These are phyloP conservation scores for Penicillium expansum DNA, from an alignment of 2,329 filamentous ascomycete genomes.

Conservation along the genomic window DNA sequence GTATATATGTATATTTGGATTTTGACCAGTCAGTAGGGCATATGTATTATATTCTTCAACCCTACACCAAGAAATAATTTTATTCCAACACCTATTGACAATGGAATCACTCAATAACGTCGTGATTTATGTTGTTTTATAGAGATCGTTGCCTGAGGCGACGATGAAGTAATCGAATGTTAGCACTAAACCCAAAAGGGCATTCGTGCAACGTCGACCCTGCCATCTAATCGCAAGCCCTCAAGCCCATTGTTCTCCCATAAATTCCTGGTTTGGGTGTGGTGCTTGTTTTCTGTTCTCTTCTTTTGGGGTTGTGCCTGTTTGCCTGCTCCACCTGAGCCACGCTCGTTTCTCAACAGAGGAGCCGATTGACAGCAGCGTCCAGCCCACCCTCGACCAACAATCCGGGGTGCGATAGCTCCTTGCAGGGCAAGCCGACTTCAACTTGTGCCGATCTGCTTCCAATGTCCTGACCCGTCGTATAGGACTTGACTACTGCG, in stretches of 20 bases:
- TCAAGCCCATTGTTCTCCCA: constrained; percentile 7
- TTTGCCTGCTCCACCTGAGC: constrained; percentile 4
- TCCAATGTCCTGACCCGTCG: constrained; percentile 11
- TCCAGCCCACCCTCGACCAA: constrained; percentile 7
- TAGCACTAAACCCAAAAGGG: constrained; percentile 18
- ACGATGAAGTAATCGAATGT: constrained; percentile 12
- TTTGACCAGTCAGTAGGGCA: too few species aligned
- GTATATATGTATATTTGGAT: too few species aligned
- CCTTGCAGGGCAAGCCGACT: constrained; percentile 1
- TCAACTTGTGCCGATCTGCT: not conserved
- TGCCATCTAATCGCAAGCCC: constrained; percentile 12
- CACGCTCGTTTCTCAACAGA: constrained; percentile 9
- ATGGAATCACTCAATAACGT: not conserved
- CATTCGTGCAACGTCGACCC: constrained; percentile 17
- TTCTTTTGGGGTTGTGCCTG: constrained; percentile 5
- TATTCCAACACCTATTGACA: too few species aligned
- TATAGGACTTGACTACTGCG: constrained; percentile 6
- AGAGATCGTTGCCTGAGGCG: constrained; percentile 5
- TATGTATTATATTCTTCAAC: too few species aligned
- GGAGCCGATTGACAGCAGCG: constrained; percentile 1
- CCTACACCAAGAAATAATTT: too few species aligned
- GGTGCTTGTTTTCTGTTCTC: constrained; percentile 10
- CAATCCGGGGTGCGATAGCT: constrained; percentile 1
- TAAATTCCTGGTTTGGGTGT: constrained; percentile 7
- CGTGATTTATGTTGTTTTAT: not conserved